phyloP scores from a whole-genome alignment of 768 basidiomycete species.

The Suillus tomentosus region DNA sequence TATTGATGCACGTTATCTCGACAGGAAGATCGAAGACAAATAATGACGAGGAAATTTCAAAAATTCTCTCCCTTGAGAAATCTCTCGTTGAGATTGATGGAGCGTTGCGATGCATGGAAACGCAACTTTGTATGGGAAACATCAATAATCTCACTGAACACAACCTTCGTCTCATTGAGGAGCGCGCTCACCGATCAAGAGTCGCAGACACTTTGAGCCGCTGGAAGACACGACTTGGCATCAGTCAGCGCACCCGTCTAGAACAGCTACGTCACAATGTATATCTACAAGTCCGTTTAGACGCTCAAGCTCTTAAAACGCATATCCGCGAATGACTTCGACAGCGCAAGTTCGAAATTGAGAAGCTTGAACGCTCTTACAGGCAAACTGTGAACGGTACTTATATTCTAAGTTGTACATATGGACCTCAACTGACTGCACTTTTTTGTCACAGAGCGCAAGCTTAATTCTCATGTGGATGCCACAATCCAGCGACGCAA shows the following conservation, averaged over 20 bases:
- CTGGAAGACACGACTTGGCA: neutral
- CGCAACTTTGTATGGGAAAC: neutral
- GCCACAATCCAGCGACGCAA: neutral
- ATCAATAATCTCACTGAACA: neutral
- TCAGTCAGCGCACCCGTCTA: neutral
- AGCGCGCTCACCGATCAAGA: neutral
- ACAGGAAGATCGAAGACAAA: neutral
- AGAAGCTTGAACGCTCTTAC: neutral
- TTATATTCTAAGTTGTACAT: neutral
- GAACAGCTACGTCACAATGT: neutral
- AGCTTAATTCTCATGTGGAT: neutral
- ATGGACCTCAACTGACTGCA: neutral
- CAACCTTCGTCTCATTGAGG: neutral
- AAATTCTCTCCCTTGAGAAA: slow-evolving; percentile 1
- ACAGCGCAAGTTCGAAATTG: neutral
- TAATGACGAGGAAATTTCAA: neutral
- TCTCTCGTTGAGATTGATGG: neutral
- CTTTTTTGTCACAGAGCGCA: neutral
- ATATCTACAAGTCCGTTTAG: neutral
- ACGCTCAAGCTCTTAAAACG: neutral
- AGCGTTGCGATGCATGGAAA: neutral
- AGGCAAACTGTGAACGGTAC: neutral
- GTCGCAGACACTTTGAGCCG: neutral
- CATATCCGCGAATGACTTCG: neutral
- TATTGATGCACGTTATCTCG: neutral